Conservation (phyloP, 805 yeast genomes). For the Metschnikowia continentalis region DNA sequence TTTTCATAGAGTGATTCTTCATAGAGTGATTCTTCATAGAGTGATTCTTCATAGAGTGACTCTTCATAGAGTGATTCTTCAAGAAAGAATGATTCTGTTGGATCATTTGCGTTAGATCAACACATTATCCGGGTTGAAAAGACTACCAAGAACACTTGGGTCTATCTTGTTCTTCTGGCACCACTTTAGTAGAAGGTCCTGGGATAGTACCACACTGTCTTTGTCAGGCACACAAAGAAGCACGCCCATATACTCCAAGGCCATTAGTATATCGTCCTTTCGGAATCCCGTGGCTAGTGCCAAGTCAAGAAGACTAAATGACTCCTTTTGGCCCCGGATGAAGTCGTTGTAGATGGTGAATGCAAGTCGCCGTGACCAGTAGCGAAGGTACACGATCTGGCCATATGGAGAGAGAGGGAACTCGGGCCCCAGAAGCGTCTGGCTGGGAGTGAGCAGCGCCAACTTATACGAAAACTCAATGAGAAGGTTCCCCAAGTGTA, state of each 20-base stretch:
- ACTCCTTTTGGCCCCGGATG: not conserved
- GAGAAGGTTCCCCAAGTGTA: slow-evolving; percentile 69
- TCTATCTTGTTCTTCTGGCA: slow-evolving; percentile 24
- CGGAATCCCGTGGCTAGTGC: slow-evolving; percentile 61
- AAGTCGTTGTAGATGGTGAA: slow-evolving; percentile 15
- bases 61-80: no score
- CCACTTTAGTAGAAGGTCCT: slow-evolving; percentile 27
- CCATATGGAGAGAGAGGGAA: slow-evolving; percentile 86
- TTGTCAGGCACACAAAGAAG: slow-evolving; percentile 9
- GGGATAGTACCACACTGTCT: slow-evolving; percentile 14
- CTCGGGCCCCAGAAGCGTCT: slow-evolving; percentile 81
- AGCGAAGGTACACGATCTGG: slow-evolving; percentile 60
- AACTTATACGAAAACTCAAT: slow-evolving; percentile 81
- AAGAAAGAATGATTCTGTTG: no score
- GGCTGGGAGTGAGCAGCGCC: slow-evolving; percentile 53
- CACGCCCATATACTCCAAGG: slow-evolving; percentile 52
- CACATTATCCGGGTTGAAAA: slow-evolving; percentile 23
- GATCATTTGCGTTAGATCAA: not conserved
- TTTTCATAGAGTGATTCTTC: no score
- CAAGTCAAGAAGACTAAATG: slow-evolving; percentile 44
- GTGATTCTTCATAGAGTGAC: no score
- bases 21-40: no score
- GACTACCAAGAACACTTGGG: slow-evolving; percentile 21
- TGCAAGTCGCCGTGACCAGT: slow-evolving; percentile 59
- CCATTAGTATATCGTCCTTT: slow-evolving; percentile 53